Conservation (phyloP, 139 green algal genomes). For the Volvox africanus region DNA sequence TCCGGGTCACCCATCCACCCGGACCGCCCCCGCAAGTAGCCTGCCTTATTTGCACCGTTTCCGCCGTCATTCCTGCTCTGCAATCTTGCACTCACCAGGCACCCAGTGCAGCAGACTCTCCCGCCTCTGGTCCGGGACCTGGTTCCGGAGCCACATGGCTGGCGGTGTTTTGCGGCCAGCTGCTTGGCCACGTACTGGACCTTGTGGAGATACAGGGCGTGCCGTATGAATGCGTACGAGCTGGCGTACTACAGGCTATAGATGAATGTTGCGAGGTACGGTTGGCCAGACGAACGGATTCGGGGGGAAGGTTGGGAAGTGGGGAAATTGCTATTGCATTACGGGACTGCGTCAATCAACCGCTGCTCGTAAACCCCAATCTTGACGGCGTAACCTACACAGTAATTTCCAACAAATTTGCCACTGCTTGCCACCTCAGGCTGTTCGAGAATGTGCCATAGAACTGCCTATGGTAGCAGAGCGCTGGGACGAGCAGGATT, state of each 20-base stretch:
- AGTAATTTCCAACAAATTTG: no score
- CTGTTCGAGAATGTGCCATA: neutral
- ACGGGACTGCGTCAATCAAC: no score
- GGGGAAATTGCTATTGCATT: no score
- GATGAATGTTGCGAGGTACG: slow-evolving; percentile 21
- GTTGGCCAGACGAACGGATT: neutral
- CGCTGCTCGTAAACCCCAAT: no score
- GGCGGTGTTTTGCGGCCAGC: slow-evolving; percentile 29
- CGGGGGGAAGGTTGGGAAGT: neutral
- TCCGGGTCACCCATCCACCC: neutral
- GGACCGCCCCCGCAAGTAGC: neutral
- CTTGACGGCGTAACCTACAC: no score
- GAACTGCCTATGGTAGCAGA: slow-evolving; percentile 10
- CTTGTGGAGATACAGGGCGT: neutral
- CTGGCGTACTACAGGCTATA: neutral
- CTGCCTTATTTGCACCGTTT: neutral
- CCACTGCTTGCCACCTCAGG: neutral
- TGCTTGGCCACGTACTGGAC: slow-evolving; percentile 5
- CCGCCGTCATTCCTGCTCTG: neutral
- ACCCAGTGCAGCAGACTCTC: neutral
- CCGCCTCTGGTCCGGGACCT: neutral
- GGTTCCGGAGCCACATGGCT: slow-evolving; percentile 47
- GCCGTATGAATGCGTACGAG: neutral
- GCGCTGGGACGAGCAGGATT: slow-evolving; percentile 1
- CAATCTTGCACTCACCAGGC: neutral